Conservation (phyloP, 2,329 filamentous ascomycete genomes). For the Hypoxylon sp. region DNA sequence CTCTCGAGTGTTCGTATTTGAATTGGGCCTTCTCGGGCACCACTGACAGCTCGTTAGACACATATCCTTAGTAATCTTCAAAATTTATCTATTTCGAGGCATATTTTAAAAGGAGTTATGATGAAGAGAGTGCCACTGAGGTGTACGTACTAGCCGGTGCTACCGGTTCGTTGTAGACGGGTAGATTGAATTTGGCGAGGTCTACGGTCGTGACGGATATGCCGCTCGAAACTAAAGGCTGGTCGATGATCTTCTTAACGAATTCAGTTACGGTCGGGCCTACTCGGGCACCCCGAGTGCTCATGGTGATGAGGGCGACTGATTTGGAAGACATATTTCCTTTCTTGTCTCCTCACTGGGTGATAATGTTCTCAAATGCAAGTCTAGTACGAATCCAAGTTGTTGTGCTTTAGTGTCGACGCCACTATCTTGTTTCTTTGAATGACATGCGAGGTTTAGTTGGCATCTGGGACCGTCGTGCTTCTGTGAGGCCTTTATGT, state of each 20-base stretch:
- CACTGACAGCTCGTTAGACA: conserved; percentile 50
- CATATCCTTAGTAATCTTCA: neutral
- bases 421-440: neutral
- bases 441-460: neutral
- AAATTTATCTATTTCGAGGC: neutral
- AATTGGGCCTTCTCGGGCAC: conserved; percentile 58
- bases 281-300: conserved; percentile 55
- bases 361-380: neutral
- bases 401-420: neutral
- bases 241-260: conserved; percentile 52
- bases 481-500: conserved; percentile 4
- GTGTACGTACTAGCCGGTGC: conserved; percentile 46
- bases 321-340: conserved; percentile 49
- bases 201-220: conserved; percentile 55
- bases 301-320: conserved; percentile 58
- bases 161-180: conserved; percentile 62
- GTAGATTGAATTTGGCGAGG: conserved; percentile 59
- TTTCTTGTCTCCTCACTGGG: neutral
- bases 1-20: conserved; percentile 59
- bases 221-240: conserved; percentile 39
- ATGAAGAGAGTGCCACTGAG: neutral
- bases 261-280: conserved; percentile 56
- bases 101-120: neutral
- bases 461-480: neutral
- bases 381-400: neutral